phyloP scores from a whole-genome alignment of 2,329 filamentous ascomycete genomes.

The Colletotrichum coccodes region DNA sequence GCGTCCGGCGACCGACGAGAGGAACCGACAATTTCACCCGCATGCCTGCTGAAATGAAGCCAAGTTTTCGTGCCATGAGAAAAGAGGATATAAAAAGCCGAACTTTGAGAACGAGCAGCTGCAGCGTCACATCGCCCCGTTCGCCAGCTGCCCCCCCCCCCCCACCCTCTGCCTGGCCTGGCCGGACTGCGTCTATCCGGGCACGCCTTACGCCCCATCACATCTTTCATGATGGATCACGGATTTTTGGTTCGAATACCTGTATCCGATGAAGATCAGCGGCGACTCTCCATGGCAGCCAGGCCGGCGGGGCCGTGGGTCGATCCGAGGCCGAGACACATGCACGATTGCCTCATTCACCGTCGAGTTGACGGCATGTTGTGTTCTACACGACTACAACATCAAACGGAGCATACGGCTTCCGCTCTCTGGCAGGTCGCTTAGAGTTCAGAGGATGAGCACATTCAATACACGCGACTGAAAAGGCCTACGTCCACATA shows the following conservation, averaged over 20 bases:
- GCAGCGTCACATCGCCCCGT: background rate
- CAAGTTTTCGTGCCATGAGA: background rate
- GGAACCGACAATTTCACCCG: background rate
- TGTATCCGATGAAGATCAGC: background rate
- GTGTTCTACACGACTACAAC: too few species aligned
- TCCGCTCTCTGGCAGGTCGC: too few species aligned
- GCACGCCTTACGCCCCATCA: conserved; percentile 13
- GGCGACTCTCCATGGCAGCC: background rate
- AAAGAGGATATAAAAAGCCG: background rate
- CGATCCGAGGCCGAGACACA: background rate
- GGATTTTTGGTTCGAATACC: background rate
- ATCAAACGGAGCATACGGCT: too few species aligned
- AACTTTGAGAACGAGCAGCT: background rate
- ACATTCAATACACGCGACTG: background rate
- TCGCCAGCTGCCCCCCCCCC: background rate
- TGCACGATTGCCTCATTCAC: conserved; percentile 6
- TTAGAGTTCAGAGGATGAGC: background rate
- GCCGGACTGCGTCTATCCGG: background rate
- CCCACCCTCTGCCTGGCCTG: background rate
- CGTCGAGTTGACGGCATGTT: conserved; percentile 4
- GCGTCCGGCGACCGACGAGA: background rate
- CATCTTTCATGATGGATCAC: background rate
- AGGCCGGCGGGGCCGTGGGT: background rate
- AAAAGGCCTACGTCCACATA: background rate
- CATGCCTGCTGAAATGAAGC: background rate